phyloP scores from a whole-genome alignment of 1,139 yeast genomes.

The Groenewaldozyma auringiensis region DNA sequence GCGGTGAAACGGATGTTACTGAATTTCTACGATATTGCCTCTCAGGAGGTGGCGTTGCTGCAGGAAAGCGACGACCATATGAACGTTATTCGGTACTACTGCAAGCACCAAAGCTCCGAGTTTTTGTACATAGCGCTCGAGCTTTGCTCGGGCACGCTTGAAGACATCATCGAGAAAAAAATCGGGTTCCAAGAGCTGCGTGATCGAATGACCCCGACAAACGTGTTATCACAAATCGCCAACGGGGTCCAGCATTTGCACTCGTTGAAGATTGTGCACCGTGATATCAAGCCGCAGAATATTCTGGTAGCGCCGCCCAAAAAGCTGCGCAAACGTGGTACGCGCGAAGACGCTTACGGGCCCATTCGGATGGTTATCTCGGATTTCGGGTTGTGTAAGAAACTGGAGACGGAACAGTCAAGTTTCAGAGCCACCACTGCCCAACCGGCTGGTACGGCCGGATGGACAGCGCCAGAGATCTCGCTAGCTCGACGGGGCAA shows the following conservation, averaged over 20 bases:
- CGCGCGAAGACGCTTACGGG: conserved; percentile 21
- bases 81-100: conserved; percentile 84
- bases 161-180: conserved; percentile 53
- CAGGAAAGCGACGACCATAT: conserved; percentile 97
- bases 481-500: conserved; percentile 14
- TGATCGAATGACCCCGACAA: conserved; percentile 39
- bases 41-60: conserved; percentile 80
- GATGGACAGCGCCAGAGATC: conserved; percentile 98
- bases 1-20: conserved; percentile 92
- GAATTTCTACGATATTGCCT: conserved; percentile 90
- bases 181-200: conserved; percentile 30
- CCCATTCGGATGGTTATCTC: conserved; percentile 70
- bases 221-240: conserved; percentile 68
- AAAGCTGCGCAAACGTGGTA: conserved; percentile 25
- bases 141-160: conserved; percentile 80
- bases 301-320: conserved; percentile 75
- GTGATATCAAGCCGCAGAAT: conserved; percentile 95
- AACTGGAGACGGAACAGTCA: conserved; percentile 83
- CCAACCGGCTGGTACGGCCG: conserved; percentile 93
- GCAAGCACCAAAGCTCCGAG: conserved; percentile 81
- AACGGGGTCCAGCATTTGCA: conserved; percentile 84
- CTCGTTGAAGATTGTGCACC: conserved; percentile 83
- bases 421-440: conserved; percentile 89
- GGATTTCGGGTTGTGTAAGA: conserved; percentile 93
- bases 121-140: conserved; percentile 91